A percentile compares a stretch with the other conserved stretches of the same genome.
Evolutionary conservation across 345 rosid species (phyloP).

Genomic region (Turnera subulata): DNA sequence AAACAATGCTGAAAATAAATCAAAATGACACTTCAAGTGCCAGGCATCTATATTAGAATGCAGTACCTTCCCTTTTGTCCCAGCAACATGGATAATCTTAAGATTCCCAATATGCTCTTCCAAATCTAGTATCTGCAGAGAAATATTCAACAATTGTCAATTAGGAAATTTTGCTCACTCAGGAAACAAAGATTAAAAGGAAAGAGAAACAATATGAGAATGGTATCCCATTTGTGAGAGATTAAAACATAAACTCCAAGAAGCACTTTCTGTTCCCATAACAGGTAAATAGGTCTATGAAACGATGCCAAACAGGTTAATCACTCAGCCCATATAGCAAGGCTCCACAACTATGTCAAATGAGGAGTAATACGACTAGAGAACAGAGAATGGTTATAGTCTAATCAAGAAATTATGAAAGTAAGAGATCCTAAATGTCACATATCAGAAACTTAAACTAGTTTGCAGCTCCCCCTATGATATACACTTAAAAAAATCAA

Average conservation of each 20-base stretch:
- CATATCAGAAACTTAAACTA: neutral
- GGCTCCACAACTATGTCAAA: neutral
- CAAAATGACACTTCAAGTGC: neutral
- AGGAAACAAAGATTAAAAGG: neutral
- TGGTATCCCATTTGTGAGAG: neutral
- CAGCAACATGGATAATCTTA: conserved; percentile 84
- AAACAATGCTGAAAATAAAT: neutral
- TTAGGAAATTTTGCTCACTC: neutral
- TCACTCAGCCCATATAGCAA: neutral
- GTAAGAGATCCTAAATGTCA: neutral
- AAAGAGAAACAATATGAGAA: neutral
- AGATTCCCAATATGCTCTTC: conserved; percentile 53
- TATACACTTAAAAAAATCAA: conserved; percentile 3
- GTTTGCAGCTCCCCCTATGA: neutral
- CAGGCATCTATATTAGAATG: neutral
- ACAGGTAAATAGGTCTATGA: neutral
- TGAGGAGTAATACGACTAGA: neutral
- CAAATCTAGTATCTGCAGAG: conserved; percentile 58
- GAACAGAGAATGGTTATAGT: too few species aligned
- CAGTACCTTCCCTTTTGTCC: conserved; percentile 89
- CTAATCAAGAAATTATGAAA: neutral
- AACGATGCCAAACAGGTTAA: neutral
- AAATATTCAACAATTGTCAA: conserved; percentile 5
- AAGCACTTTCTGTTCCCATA: neutral
- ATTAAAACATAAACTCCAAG: conserved; percentile 1